Conservation (phyloP, 2,329 filamentous ascomycete genomes). For the Trichoderma atrobrunneum region DNA sequence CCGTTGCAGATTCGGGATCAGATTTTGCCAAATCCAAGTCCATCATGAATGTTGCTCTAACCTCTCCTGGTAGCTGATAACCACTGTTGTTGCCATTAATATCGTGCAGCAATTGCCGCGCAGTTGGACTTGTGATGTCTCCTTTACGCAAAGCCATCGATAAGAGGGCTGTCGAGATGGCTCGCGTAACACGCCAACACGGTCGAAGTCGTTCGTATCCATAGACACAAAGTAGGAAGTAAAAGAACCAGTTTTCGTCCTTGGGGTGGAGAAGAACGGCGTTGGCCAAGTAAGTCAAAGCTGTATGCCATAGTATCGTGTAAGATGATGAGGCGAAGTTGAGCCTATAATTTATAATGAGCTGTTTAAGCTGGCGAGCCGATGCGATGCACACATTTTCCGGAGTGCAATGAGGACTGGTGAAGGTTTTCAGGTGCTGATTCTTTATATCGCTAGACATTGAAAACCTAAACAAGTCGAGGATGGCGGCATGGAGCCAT, state of each 20-base stretch:
- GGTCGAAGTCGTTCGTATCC: conserved; percentile 36
- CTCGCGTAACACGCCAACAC: conserved; percentile 36
- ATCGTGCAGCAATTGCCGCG: conserved; percentile 28
- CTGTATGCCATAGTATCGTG: not conserved
- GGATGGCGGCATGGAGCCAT: too few species aligned
- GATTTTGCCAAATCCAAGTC: conserved; percentile 33
- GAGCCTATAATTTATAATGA: not conserved
- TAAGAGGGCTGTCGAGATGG: conserved; percentile 35
- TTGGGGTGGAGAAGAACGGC: conserved; percentile 32
- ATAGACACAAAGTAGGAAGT: conserved; percentile 39
- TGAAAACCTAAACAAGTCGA: too few species aligned
- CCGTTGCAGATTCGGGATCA: conserved; percentile 32
- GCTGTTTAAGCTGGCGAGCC: too few species aligned
- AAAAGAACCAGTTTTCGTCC: conserved; percentile 34
- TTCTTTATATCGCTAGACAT: too few species aligned
- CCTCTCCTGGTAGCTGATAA: conserved; percentile 15
- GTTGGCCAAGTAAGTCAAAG: conserved; percentile 26
- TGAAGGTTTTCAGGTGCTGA: too few species aligned
- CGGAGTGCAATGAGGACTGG: too few species aligned
- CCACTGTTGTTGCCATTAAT: conserved; percentile 23
- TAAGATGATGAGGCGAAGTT: not conserved
- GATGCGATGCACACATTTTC: too few species aligned
- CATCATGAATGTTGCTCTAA: conserved; percentile 35
- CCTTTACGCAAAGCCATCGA: conserved; percentile 36
- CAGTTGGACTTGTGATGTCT: conserved; percentile 31